These are phyloP conservation scores for Emmonsia crescens DNA, from an alignment of 2,329 filamentous ascomycete genomes.

Conservation along the genomic window DNA sequence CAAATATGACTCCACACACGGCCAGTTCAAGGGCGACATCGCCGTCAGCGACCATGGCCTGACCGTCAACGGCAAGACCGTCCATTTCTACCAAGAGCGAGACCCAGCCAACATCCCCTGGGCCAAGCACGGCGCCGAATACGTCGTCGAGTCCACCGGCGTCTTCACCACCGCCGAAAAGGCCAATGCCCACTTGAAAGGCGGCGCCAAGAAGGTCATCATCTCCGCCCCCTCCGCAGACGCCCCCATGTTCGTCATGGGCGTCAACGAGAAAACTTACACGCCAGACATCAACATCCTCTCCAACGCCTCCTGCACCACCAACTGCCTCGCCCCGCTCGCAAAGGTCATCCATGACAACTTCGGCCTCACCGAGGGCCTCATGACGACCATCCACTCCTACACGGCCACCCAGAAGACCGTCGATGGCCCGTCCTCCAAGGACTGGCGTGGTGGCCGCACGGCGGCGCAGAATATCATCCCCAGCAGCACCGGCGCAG, in stretches of 20 bases:
- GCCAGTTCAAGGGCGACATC: constrained; percentile 88
- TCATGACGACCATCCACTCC: constrained; percentile 99
- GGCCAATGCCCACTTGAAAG: constrained; percentile 86
- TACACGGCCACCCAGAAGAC: constrained; percentile 99
- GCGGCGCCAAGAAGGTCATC: constrained; percentile 96
- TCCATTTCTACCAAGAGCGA: constrained; percentile 89
- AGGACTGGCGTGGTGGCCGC: constrained; percentile 99
- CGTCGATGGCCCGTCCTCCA: constrained; percentile 90
- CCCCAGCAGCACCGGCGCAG: constrained; percentile 95
- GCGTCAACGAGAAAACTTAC: constrained; percentile 94
- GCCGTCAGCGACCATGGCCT: constrained; percentile 61
- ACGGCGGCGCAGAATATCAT: constrained; percentile 99
- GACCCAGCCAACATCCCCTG: constrained; percentile 87
- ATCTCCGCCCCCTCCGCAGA: constrained; percentile 52
- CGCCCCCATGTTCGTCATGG: constrained; percentile 99
- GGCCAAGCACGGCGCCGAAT: constrained; percentile 74
- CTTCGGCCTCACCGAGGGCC: constrained; percentile 92
- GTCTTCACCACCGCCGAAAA: constrained; percentile 98
- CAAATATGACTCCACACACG: constrained; percentile 98
- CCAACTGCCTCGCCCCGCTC: constrained; percentile 98
- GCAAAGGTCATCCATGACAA: constrained; percentile 99
- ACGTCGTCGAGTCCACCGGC: constrained; percentile 96
- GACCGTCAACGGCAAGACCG: constrained; percentile 82
- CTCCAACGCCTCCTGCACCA: constrained; percentile 99
- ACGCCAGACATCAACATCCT: constrained; percentile 83